Conservation (phyloP, 495 filamentous ascomycete species). For the Aspergillus ostianus region DNA sequence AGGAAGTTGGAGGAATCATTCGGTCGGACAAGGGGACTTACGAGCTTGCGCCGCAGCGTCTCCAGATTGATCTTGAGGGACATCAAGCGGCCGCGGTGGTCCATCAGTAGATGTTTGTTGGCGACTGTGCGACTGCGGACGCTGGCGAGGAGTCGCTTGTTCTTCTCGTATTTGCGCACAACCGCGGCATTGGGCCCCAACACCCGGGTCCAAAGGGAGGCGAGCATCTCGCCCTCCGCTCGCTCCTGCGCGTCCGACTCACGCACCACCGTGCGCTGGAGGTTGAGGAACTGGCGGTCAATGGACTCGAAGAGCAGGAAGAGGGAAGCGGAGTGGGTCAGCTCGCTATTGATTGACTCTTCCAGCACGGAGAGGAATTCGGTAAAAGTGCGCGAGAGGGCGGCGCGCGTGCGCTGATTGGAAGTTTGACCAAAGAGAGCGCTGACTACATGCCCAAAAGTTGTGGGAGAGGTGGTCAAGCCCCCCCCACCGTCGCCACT, state of each 20-base stretch:
- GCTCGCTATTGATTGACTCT: slow-evolving; percentile 79
- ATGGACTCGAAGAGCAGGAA: slow-evolving; percentile 84
- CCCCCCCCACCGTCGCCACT: slow-evolving; percentile 42
- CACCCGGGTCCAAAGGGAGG: slow-evolving; percentile 79
- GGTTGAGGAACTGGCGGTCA: slow-evolving; percentile 82
- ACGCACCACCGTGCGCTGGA: slow-evolving; percentile 80
- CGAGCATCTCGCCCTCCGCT: slow-evolving; percentile 74
- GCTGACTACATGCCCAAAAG: slow-evolving; percentile 61
- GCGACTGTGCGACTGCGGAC: slow-evolving; percentile 77
- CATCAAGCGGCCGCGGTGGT: slow-evolving; percentile 76
- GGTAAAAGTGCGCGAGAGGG: slow-evolving; percentile 80
- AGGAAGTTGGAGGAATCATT: slow-evolving; percentile 52
- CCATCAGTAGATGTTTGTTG: slow-evolving; percentile 81
- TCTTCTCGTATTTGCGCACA: slow-evolving; percentile 85
- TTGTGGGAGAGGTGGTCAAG: slow-evolving; percentile 53
- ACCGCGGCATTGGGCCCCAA: slow-evolving; percentile 68
- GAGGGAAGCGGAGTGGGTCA: slow-evolving; percentile 70
- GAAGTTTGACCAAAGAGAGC: slow-evolving; percentile 75
- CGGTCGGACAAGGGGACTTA: slow-evolving; percentile 74
- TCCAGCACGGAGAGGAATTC: slow-evolving; percentile 86
- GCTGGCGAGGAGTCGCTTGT: slow-evolving; percentile 68
- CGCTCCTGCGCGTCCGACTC: slow-evolving; percentile 77
- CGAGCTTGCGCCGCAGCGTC: slow-evolving; percentile 69
- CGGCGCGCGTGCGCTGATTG: slow-evolving; percentile 72
- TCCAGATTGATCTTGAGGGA: slow-evolving; percentile 81